Percentiles rank a stretch among this genome's conserved stretches.
These are phyloP conservation scores for Mucor sp. DNA, from an alignment of 371 early-diverging fungal genomes.

Conservation along the genomic window DNA sequence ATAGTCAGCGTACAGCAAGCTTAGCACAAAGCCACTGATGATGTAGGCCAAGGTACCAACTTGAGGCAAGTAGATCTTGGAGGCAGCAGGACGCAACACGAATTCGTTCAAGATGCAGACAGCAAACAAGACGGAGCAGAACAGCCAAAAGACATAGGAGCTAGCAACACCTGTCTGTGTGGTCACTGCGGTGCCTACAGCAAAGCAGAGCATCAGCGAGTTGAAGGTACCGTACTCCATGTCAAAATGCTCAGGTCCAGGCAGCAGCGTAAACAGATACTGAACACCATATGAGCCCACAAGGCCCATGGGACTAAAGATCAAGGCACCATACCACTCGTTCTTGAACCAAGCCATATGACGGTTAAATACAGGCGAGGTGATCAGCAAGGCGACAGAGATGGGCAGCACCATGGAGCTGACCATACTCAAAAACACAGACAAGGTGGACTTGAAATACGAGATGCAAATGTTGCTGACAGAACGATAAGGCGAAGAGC, in stretches of 20 bases:
- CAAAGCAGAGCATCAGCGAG: conserved; percentile 37
- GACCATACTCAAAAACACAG: conserved; percentile 47
- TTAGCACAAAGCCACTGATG: conserved; percentile 38
- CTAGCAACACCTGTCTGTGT: conserved; percentile 54
- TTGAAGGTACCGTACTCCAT: conserved; percentile 46
- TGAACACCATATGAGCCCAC: conserved; percentile 54
- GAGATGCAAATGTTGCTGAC: conserved; percentile 25
- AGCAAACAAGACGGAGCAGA: conserved; percentile 28
- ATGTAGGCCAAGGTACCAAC: conserved; percentile 44
- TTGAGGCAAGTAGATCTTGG: conserved; percentile 26
- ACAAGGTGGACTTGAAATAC: conserved; percentile 34
- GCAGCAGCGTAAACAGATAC: conserved; percentile 32
- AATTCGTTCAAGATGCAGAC: conserved; percentile 37
- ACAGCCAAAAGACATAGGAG: conserved; percentile 52
- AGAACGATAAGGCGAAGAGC: conserved; percentile 46
- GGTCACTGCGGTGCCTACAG: conserved; percentile 37
- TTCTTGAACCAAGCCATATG: conserved; percentile 71
- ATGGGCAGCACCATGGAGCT: conserved; percentile 49
- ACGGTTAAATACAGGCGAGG: conserved; percentile 33
- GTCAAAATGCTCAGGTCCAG: conserved; percentile 44
- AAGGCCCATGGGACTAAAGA: conserved; percentile 58
- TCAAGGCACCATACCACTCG: conserved; percentile 60
- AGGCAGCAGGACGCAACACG: conserved; percentile 23
- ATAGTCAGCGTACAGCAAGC: conserved; percentile 51
- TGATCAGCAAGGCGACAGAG: conserved; percentile 43